Conservation (phyloP, 805 yeast species). For the Dipodascus geniculatus region DNA sequence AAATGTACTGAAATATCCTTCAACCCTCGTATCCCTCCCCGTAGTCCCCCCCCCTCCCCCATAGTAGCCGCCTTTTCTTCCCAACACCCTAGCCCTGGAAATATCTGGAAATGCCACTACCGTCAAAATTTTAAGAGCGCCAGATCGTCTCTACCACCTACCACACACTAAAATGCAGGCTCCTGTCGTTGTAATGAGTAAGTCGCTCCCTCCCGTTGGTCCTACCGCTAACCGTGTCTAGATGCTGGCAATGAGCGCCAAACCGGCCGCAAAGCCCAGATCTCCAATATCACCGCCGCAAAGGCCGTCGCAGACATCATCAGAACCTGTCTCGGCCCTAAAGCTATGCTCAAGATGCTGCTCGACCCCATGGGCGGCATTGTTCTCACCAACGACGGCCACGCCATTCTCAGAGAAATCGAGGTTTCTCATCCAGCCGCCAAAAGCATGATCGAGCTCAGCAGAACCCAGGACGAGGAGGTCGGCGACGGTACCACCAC, state of each 20-base stretch:
- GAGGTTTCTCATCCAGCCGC: constrained; percentile 97
- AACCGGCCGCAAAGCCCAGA: constrained; percentile 94
- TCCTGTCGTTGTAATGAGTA: constrained; percentile 10
- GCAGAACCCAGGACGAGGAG: constrained; percentile 97
- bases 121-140: neutral
- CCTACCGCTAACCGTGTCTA: constrained; percentile 12
- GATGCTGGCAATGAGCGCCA: constrained; percentile 85
- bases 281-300: constrained; percentile 97
- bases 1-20: no score
- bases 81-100: constrained; percentile 1
- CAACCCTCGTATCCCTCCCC: no score
- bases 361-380: constrained; percentile 92
- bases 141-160: neutral
- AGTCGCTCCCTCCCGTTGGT: neutral
- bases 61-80: no score
- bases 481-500: constrained; percentile 98
- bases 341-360: constrained; percentile 97
- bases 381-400: constrained; percentile 96
- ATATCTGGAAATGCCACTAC: neutral
- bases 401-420: constrained; percentile 92
- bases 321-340: constrained; percentile 96
- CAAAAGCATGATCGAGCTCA: constrained; percentile 92
- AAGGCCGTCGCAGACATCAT: constrained; percentile 97
- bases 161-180: constrained; percentile 10
- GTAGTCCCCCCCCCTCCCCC: no score